These are phyloP conservation scores for Acarospora socialis DNA, from an alignment of 2,329 filamentous ascomycete species.

Conservation along the genomic window DNA sequence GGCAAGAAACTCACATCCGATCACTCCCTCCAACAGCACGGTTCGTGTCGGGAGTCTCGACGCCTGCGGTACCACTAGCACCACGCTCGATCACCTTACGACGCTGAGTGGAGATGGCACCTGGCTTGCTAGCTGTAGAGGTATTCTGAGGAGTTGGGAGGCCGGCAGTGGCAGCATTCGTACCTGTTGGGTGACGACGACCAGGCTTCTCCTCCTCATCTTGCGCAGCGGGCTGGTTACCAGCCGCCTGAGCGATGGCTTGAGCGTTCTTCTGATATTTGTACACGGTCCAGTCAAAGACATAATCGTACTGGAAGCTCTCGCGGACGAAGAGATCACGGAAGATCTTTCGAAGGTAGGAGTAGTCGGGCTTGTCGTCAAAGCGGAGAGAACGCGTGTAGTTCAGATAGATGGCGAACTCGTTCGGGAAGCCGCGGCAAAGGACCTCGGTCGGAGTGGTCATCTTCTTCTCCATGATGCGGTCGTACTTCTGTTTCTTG, in stretches of 20 bases:
- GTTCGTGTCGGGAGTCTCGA: constrained; percentile 58
- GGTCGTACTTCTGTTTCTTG: constrained; percentile 99
- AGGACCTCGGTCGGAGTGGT: constrained; percentile 96
- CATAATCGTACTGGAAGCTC: constrained; percentile 99
- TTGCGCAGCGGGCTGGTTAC: constrained; percentile 46
- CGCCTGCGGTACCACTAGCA: constrained; percentile 35
- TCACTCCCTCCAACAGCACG: constrained; percentile 67
- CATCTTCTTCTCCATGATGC: constrained; percentile 99
- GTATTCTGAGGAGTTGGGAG: constrained; percentile 37
- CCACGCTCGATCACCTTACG: constrained; percentile 70
- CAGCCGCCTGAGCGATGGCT: constrained; percentile 74
- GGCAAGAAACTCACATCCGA: constrained; percentile 84
- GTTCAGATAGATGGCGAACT: constrained; percentile 99
- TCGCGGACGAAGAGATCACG: constrained; percentile 96
- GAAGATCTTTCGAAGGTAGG: constrained; percentile 99
- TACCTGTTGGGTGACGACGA: constrained; percentile 46
- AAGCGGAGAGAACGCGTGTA: constrained; percentile 97
- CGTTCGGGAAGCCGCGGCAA: constrained; percentile 97
- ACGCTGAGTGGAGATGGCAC: constrained; percentile 59
- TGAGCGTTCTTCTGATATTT: constrained; percentile 99
- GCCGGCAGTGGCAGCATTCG: constrained; percentile 44
- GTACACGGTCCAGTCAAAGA: constrained; percentile 99
- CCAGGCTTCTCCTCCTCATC: constrained; percentile 66
- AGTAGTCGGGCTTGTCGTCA: constrained; percentile 99
- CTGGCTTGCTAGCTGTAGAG: constrained; percentile 52